These are phyloP conservation scores for Medicago ruthenica DNA, from an alignment of 306 rosid species.

Conservation along the genomic window DNA sequence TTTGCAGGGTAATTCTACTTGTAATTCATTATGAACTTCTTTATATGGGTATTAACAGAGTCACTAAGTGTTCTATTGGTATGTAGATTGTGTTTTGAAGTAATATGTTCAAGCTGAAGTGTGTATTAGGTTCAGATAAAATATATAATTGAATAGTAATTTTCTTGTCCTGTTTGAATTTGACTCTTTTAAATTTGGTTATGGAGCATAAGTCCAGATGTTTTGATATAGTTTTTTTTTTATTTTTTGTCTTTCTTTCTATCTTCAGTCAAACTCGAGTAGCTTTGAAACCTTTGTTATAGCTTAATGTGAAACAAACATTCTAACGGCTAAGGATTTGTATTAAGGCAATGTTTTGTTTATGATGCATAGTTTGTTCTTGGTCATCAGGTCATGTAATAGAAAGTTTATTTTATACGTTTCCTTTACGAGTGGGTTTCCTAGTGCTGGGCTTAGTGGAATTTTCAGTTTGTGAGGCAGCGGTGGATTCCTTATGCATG, in stretches of 20 bases:
- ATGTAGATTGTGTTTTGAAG: not conserved
- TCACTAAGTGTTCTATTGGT: not conserved
- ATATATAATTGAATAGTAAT: conserved; percentile 21
- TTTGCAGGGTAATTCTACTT: conserved; percentile 22
- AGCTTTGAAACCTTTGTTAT: conserved; percentile 1
- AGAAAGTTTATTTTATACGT: not conserved
- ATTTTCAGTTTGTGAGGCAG: conserved; percentile 34
- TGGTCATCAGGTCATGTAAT: not conserved
- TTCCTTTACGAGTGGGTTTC: conserved; percentile 26
- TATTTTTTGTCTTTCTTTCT: not conserved
- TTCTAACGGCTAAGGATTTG: conserved; percentile 26
- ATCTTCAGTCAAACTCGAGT: conserved; percentile 6
- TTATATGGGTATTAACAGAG: conserved; percentile 15
- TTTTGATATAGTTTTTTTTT: conserved; percentile 18
- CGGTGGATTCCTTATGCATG: conserved; percentile 8
- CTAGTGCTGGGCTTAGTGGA: conserved; percentile 20
- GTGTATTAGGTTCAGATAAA: not conserved
- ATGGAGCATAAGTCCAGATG: conserved; percentile 13
- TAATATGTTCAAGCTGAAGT: conserved; percentile 13
- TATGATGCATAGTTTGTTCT: conserved; percentile 7
- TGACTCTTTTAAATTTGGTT: conserved; percentile 8
- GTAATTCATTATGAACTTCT: conserved; percentile 6
- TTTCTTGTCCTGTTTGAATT: not conserved
- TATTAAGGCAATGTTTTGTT: conserved; percentile 9
- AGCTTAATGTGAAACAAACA: not conserved